Evolutionary conservation across 1,284 basidiomycete species (phyloP).

Genomic region (Mixia osmundae): DNA sequence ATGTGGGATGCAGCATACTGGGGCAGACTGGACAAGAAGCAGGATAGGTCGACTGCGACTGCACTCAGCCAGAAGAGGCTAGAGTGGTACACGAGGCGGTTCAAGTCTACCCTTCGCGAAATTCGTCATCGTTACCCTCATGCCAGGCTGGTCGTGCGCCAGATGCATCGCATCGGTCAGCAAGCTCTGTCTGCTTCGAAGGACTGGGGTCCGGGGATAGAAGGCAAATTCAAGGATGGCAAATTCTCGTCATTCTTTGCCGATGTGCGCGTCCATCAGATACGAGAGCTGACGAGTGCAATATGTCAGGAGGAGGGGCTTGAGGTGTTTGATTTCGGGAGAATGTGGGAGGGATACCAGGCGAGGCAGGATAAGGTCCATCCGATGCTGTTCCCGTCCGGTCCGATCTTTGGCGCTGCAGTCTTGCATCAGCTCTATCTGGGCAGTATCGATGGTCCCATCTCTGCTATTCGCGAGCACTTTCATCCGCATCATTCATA

Average conservation of each 20-base stretch:
- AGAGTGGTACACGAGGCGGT: constrained; percentile 15
- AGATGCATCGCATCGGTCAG: constrained; percentile 14
- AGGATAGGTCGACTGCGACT: constrained; percentile 11
- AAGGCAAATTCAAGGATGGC: neutral
- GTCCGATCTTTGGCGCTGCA: constrained; percentile 1
- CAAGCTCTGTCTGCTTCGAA: neutral
- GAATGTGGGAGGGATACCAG: constrained; percentile 18
- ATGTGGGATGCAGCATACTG: constrained; percentile 19
- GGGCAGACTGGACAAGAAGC: constrained; percentile 8
- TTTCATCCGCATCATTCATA: too few species aligned
- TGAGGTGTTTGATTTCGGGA: constrained; percentile 15
- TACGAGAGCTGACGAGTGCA: constrained; percentile 16
- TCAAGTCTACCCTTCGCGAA: constrained; percentile 10
- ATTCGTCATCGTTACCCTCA: constrained; percentile 14
- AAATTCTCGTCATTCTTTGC: constrained; percentile 17
- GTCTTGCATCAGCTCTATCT: constrained; percentile 3
- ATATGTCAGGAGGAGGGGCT: constrained; percentile 12
- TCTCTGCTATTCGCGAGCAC: too few species aligned
- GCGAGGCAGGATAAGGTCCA: constrained; percentile 2
- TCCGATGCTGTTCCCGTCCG: constrained; percentile 3
- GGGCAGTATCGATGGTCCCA: too few species aligned
- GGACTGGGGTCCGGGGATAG: constrained; percentile 1
- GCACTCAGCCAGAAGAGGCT: constrained; percentile 14
- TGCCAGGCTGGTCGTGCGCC: constrained; percentile 14
- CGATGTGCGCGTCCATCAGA: constrained; percentile 15